Percentiles rank a stretch among this genome's conserved stretches.
Evolutionary conservation across 2,329 filamentous ascomycete genomes (phyloP).

Genomic region (Penicillium rolfsii): DNA sequence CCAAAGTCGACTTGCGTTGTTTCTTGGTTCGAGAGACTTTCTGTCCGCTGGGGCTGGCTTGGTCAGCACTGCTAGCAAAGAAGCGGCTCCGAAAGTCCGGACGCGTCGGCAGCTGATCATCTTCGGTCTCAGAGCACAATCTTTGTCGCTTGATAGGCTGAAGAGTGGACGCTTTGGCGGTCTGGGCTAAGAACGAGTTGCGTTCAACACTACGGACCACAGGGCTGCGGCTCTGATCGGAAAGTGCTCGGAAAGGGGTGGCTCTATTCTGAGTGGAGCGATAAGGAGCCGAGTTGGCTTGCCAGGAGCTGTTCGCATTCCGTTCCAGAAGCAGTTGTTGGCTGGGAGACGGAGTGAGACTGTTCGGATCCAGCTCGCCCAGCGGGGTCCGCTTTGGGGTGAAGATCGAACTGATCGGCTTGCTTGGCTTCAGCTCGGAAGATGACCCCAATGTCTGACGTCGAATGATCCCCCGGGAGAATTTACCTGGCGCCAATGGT

Average conservation of each 20-base stretch:
- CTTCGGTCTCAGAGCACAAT: slow-evolving; percentile 54
- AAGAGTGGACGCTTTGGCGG: slow-evolving; percentile 46
- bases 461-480: slow-evolving; percentile 40
- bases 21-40: slow-evolving; percentile 45
- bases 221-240: slow-evolving; percentile 45
- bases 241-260: slow-evolving; percentile 41
- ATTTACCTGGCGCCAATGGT: slow-evolving; percentile 36
- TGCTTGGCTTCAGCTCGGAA: slow-evolving; percentile 61
- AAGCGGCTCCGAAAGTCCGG: slow-evolving; percentile 52
- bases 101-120: slow-evolving; percentile 38
- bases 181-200: slow-evolving; percentile 44
- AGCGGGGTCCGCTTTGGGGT: slow-evolving; percentile 65
- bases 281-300: slow-evolving; percentile 53
- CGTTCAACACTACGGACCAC: slow-evolving; percentile 47
- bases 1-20: slow-evolving; percentile 49
- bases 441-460: slow-evolving; percentile 49
- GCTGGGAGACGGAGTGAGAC: slow-evolving; percentile 67
- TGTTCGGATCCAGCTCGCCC: slow-evolving; percentile 69
- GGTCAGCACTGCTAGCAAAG: slow-evolving; percentile 43
- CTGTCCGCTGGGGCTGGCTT: slow-evolving; percentile 46
- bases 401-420: slow-evolving; percentile 68
- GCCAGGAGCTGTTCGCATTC: slow-evolving; percentile 59
- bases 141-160: slow-evolving; percentile 56
- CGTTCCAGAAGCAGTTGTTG: slow-evolving; percentile 63
- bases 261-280: slow-evolving; percentile 41